Conservation (phyloP, 257 asterid genomes). For the Forsythia viridissima region DNA sequence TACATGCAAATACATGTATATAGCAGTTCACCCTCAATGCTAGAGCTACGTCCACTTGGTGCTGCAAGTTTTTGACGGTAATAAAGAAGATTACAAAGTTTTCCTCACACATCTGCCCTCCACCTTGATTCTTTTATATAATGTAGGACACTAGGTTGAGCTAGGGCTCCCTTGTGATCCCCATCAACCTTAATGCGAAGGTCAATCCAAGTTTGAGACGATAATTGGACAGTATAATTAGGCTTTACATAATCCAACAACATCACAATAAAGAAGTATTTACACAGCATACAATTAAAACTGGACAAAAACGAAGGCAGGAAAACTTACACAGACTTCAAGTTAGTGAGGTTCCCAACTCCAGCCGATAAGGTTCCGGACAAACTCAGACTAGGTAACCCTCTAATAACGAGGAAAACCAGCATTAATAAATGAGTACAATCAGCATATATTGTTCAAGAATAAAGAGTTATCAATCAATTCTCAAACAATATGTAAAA, state of each 20-base stretch:
- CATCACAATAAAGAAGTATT: neutral
- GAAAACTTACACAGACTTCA: constrained; percentile 82
- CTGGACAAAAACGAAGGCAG: neutral
- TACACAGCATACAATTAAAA: neutral
- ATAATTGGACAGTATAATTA: too few relatives aligned
- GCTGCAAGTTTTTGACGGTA: too few relatives aligned
- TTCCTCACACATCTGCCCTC: too few relatives aligned
- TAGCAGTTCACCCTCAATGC: neutral
- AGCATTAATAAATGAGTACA: constrained; percentile 13
- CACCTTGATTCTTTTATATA: too few relatives aligned
- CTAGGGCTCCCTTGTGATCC: too few relatives aligned
- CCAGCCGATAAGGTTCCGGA: constrained; percentile 82
- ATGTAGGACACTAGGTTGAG: too few relatives aligned
- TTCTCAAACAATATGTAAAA: neutral
- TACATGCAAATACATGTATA: too few relatives aligned
- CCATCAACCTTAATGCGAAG: too few relatives aligned
- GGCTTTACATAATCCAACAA: neutral
- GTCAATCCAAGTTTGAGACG: too few relatives aligned
- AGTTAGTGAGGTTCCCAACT: constrained; percentile 77
- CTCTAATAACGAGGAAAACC: constrained; percentile 43
- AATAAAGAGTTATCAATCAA: neutral
- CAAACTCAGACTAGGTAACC: constrained; percentile 79
- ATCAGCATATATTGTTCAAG: constrained; percentile 8
- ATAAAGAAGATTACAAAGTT: too few relatives aligned
- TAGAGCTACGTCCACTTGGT: neutral